phyloP scores from a whole-genome alignment of 768 basidiomycete species.

The Xerocomellus intermedius region DNA sequence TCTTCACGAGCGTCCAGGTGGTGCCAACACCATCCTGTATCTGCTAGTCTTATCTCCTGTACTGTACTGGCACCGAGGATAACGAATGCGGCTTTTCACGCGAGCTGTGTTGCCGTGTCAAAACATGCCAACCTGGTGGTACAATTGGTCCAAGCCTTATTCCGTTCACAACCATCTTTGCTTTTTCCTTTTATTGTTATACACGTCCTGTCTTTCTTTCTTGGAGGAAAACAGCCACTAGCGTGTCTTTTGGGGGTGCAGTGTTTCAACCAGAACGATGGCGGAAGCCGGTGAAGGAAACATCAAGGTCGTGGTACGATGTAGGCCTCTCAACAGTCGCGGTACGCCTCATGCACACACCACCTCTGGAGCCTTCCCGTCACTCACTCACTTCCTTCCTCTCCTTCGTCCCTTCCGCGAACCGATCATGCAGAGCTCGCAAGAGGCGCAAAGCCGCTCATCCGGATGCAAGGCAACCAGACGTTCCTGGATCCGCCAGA shows the following conservation, averaged over 20 bases:
- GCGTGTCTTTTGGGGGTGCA: constrained; percentile 11
- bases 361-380: neutral
- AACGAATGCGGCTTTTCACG: constrained; percentile 21
- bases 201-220: constrained; percentile 12
- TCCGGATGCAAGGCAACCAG: constrained; percentile 93
- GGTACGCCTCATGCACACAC: constrained; percentile 50
- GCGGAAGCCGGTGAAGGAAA: constrained; percentile 81
- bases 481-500: constrained; percentile 93
- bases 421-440: constrained; percentile 65
- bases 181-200: constrained; percentile 2
- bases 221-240: constrained; percentile 9
- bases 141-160: neutral
- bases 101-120: constrained; percentile 17
- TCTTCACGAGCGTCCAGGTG: neutral
- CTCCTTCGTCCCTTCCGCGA: neutral
- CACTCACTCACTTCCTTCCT: neutral
- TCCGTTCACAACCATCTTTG: constrained; percentile 4
- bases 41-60: neutral
- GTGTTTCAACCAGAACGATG: constrained; percentile 42
- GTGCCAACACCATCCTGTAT: neutral
- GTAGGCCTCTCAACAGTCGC: constrained; percentile 92
- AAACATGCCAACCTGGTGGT: constrained; percentile 5
- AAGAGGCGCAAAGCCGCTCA: constrained; percentile 89
- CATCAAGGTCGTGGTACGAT: constrained; percentile 93
- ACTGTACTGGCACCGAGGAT: neutral